Conservation (phyloP, 1,284 basidiomycete genomes). For the Pholiota adiposa region DNA sequence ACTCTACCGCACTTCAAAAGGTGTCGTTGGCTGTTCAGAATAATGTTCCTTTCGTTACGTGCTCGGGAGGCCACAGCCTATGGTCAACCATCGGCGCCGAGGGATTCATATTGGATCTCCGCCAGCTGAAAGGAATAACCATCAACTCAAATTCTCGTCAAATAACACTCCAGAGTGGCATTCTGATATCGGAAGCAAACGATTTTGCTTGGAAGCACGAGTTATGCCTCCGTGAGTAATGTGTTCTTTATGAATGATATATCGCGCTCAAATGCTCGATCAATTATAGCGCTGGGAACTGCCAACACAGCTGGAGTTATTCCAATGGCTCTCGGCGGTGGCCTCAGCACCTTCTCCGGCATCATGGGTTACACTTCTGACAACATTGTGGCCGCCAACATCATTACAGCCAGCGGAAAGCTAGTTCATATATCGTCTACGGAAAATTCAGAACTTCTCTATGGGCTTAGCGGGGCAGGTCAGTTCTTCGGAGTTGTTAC, state of each 20-base stretch:
- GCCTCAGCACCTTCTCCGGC: conserved; percentile 8
- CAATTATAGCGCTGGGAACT: conserved; percentile 3
- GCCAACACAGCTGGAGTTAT: conserved; percentile 11
- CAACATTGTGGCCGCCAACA: conserved; percentile 9
- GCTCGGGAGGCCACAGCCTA: conserved; percentile 12
- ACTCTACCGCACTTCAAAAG: neutral
- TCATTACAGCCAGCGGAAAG: conserved; percentile 6
- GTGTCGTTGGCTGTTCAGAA: neutral
- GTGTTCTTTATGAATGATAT: neutral
- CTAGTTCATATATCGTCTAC: neutral
- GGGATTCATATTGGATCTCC: conserved; percentile 11
- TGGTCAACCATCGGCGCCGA: conserved; percentile 12
- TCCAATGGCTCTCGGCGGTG: conserved; percentile 14
- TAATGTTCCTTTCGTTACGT: conserved; percentile 8
- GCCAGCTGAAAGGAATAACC: neutral
- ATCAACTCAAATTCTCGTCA: neutral
- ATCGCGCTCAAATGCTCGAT: neutral
- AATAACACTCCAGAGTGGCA: conserved; percentile 12
- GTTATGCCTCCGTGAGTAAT: conserved; percentile 10
- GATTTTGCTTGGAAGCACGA: conserved; percentile 9
- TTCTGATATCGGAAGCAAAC: conserved; percentile 10
- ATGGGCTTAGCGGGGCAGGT: conserved; percentile 10
- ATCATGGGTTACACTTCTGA: conserved; percentile 9
- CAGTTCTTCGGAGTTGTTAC: conserved; percentile 14
- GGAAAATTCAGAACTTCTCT: conserved; percentile 9